Conservation (phyloP, 164 flowering plant species). For the Nymphaea colorata region DNA sequence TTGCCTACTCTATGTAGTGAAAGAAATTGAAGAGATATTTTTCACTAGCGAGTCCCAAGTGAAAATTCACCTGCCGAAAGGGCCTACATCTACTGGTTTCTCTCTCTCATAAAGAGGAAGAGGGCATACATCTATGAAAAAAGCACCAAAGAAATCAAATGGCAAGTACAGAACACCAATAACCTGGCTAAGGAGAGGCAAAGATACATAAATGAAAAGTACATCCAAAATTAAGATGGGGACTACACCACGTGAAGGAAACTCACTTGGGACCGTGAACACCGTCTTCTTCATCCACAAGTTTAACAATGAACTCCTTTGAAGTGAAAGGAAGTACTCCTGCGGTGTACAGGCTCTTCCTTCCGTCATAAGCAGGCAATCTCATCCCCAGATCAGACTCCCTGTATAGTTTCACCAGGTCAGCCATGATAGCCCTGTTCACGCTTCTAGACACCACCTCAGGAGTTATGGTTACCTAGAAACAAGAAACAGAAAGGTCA, state of each 20-base stretch:
- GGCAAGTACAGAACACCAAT: too few species aligned
- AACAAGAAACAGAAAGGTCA: slow-evolving; percentile 4
- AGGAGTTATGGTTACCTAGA: slow-evolving; percentile 78
- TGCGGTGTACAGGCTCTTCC: slow-evolving; percentile 86
- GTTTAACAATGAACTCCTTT: slow-evolving; percentile 63
- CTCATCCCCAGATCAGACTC: slow-evolving; percentile 82
- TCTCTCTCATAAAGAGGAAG: too few species aligned
- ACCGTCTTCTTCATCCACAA: slow-evolving; percentile 67
- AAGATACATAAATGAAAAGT: too few species aligned
- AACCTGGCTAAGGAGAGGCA: too few species aligned
- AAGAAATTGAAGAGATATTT: not conserved
- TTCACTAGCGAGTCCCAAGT: not conserved
- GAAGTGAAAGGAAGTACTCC: slow-evolving; percentile 81
- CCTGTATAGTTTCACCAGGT: slow-evolving; percentile 59
- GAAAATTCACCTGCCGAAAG: too few species aligned
- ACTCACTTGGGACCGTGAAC: slow-evolving; percentile 57
- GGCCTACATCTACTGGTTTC: too few species aligned
- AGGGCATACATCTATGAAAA: too few species aligned
- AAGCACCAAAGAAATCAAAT: too few species aligned
- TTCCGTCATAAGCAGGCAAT: slow-evolving; percentile 92
- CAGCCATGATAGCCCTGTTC: slow-evolving; percentile 72
- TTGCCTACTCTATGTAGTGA: not conserved
- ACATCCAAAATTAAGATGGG: not conserved
- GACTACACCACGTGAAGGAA: not conserved
- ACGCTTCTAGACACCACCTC: slow-evolving; percentile 63